Percentiles rank a stretch among this genome's conserved stretches.
phyloP scores from a whole-genome alignment of 495 filamentous ascomycete genomes.

The Neurospora intermedia region DNA sequence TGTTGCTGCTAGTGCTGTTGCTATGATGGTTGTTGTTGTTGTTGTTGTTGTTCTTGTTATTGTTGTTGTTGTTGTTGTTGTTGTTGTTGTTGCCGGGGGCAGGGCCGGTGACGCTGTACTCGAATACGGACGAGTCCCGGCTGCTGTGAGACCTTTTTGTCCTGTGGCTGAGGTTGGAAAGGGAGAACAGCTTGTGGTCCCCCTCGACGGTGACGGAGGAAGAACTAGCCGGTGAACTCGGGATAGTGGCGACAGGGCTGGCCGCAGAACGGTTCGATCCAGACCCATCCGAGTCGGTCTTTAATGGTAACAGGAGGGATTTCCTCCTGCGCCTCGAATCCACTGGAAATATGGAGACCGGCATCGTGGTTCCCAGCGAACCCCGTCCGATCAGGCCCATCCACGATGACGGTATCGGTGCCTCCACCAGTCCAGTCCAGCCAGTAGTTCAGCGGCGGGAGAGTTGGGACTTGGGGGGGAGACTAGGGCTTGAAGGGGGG shows the following conservation, averaged over 20 bases:
- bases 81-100: not conserved
- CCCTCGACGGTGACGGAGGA: constrained; percentile 5
- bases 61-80: constrained; percentile 1
- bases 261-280: constrained; percentile 9
- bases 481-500: not conserved
- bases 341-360: constrained; percentile 3
- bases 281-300: constrained; percentile 6
- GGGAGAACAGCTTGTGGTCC: constrained; percentile 15
- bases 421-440: not conserved
- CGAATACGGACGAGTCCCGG: constrained; percentile 4
- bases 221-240: constrained; percentile 18
- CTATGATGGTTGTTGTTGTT: not conserved
- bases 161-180: constrained; percentile 14
- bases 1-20: not conserved
- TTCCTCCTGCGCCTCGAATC: constrained; percentile 6
- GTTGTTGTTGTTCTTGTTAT: not conserved
- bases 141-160: constrained; percentile 15
- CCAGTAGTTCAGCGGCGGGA: not conserved
- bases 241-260: constrained; percentile 6
- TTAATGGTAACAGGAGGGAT: constrained; percentile 3
- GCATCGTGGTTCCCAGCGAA: not conserved
- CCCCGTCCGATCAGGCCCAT: not conserved
- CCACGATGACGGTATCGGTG: not conserved
- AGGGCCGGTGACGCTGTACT: not conserved
- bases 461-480: not conserved